Evolutionary conservation across 2,329 filamentous ascomycete species (phyloP), one percentile per base, ranked within the genome.

Genomic region (Leptographium lundbergii): DNA sequence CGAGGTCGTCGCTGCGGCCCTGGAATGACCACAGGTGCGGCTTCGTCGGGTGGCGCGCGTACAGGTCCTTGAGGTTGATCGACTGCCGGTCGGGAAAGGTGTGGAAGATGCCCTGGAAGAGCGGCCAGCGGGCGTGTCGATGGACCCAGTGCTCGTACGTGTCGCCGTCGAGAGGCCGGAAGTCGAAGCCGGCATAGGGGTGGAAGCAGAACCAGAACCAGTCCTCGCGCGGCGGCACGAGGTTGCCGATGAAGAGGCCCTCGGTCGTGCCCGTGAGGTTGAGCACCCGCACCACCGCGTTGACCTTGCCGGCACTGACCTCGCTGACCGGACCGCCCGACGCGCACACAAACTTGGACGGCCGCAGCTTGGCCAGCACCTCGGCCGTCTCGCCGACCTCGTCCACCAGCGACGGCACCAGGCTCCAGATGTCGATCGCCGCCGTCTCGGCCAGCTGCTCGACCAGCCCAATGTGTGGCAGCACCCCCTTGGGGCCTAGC

Each of bases 61-160:
- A 78, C n/a, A 79, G 63, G 57, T 80, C 78, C 48, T 73, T 74
- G 11, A 73, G 76, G 11, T 71, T 68, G 63, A 70, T 77, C 61
- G 77, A 73, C 3, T 71, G 58, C 2, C 68, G 48, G 0, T 73
- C 68, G 0, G 74, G 75, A 54, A 74, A 76, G 1, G 73, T 71
- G 48, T 68, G 66, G 61, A 78, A 78, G 19, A 75, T 62, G 4
- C 70, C 69, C 57, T 75, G 70, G 59, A 66, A 60, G 1, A 70
- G 69, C 0, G 71, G 70, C 0, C 72, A 71, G 27, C 71, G 64
- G 24, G 69, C 66, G 54, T 72, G 70, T 36, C 56, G 48, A 4
- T 71, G 63, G 27, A 75, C 63, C 17, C 76, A 70, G 19, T 75
- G 69, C 58, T 69, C 71, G 61, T 70, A 75, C 0, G 69, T 66